phyloP scores from a whole-genome alignment of 768 basidiomycete species.

The Suillus clintonianus region DNA sequence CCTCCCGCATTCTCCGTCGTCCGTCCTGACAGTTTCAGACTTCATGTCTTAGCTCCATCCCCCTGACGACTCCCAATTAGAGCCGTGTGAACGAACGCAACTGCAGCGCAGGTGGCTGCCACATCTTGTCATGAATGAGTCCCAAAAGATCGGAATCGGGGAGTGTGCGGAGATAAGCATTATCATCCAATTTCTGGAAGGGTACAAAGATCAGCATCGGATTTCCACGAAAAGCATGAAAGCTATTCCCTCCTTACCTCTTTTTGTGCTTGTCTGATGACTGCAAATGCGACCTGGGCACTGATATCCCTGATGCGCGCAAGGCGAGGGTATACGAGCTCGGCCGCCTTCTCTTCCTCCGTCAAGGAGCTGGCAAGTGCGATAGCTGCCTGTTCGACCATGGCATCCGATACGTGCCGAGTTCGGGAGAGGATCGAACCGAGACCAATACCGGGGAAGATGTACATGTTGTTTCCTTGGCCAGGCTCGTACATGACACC shows the following conservation, averaged over 20 bases:
- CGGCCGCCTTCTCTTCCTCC: conserved; percentile 52
- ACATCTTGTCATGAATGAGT: conserved; percentile 58
- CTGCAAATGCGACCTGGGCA: conserved; percentile 59
- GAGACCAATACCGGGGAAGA: conserved; percentile 63
- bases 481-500: conserved; percentile 59
- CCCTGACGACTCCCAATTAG: conserved; percentile 6
- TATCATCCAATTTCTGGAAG: conserved; percentile 46
- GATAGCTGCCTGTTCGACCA: conserved; percentile 69
- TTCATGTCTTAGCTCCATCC: background rate
- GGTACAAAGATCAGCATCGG: conserved; percentile 4
- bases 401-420: conserved; percentile 59
- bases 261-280: conserved; percentile 63
- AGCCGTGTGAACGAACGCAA: conserved; percentile 12
- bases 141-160: conserved; percentile 48
- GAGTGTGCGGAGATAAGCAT: conserved; percentile 47
- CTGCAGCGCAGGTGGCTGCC: conserved; percentile 40
- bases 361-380: conserved; percentile 60
- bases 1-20: background rate
- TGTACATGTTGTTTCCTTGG: conserved; percentile 84
- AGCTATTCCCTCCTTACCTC: conserved; percentile 43
- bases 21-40: background rate
- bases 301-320: conserved; percentile 68
- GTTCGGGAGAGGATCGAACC: conserved; percentile 62
- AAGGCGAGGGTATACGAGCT: conserved; percentile 70
- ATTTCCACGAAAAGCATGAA: background rate